Evolutionary conservation across 2,329 filamentous ascomycete species (phyloP).

Genomic region (Onygenales sp.): DNA sequence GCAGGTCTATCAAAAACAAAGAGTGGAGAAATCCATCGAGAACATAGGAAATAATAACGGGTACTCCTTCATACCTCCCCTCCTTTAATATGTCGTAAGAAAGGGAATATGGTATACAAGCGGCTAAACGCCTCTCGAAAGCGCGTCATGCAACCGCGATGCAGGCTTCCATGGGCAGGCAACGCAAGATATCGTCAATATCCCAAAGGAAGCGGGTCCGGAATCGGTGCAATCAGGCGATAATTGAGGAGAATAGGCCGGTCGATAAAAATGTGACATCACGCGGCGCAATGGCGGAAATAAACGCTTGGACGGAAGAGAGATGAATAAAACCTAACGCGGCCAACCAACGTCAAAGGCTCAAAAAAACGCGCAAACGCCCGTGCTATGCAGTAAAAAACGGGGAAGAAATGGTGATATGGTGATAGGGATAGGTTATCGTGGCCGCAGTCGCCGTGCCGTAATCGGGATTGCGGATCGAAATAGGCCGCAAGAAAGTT

Average conservation of each 20-base stretch:
- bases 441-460: not conserved
- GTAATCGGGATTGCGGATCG: not conserved
- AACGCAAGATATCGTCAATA: too few relatives aligned
- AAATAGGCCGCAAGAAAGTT: not conserved
- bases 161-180: too few relatives aligned
- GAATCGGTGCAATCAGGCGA: too few relatives aligned
- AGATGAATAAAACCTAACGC: not conserved
- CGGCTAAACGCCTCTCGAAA: not conserved
- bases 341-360: not conserved
- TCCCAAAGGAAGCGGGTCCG: too few relatives aligned
- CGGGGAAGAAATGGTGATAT: not conserved
- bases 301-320: not conserved
- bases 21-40: constrained; percentile 2
- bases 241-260: not conserved
- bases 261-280: not conserved
- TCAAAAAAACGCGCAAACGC: not conserved
- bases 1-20: constrained; percentile 2
- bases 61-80: not conserved
- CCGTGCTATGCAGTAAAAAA: constrained; percentile 5
- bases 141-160: too few relatives aligned
- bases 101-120: constrained; percentile 1
- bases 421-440: not conserved
- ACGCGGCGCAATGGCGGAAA: not conserved
- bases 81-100: not conserved
- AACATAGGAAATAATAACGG: not conserved